Percentiles rank a stretch among this genome's conserved stretches.
phyloP scores from a whole-genome alignment of 2,329 filamentous ascomycete species.

The Colletotrichum sp. region DNA sequence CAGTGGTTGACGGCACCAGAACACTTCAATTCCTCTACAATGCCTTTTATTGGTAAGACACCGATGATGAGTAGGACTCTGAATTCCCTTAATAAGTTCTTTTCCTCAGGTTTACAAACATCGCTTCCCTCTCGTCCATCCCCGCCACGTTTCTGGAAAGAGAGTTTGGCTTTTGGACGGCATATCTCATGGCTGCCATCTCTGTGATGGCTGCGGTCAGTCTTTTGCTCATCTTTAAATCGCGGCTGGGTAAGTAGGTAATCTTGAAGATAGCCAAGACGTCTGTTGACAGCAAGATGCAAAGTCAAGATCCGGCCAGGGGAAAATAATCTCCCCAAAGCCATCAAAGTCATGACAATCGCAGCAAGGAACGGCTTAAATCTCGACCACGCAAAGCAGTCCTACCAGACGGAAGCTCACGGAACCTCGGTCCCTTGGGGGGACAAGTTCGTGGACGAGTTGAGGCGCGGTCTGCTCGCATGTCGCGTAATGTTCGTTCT shows the following conservation, averaged over 20 bases:
- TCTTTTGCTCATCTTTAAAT: constrained; percentile 4
- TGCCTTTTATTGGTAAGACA: constrained; percentile 58
- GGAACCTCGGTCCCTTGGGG: constrained; percentile 60
- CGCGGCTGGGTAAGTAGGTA: constrained; percentile 10
- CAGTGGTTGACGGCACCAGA: constrained; percentile 60
- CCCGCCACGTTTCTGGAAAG: constrained; percentile 66
- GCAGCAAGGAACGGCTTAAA: constrained; percentile 32
- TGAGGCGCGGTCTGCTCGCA: constrained; percentile 69
- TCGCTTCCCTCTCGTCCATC: constrained; percentile 64
- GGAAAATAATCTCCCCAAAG: constrained; percentile 57
- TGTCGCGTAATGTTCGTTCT: constrained; percentile 71
- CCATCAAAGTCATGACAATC: constrained; percentile 54
- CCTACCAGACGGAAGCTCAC: constrained; percentile 55
- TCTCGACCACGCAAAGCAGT: constrained; percentile 38
- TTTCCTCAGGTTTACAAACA: constrained; percentile 58
- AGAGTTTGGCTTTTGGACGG: constrained; percentile 62
- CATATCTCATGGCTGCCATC: constrained; percentile 61
- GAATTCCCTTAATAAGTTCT: neutral
- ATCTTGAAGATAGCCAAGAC: neutral
- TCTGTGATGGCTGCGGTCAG: constrained; percentile 57
- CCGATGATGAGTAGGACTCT: neutral
- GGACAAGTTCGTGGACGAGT: constrained; percentile 73
- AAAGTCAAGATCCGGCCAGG: constrained; percentile 45
- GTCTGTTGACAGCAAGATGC: neutral
- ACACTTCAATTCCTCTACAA: constrained; percentile 65